A percentile compares a stretch with the other conserved stretches of the same genome.
Conservation (phyloP, 169 alveolate species). For the Cryptosporidium parvum region DNA sequence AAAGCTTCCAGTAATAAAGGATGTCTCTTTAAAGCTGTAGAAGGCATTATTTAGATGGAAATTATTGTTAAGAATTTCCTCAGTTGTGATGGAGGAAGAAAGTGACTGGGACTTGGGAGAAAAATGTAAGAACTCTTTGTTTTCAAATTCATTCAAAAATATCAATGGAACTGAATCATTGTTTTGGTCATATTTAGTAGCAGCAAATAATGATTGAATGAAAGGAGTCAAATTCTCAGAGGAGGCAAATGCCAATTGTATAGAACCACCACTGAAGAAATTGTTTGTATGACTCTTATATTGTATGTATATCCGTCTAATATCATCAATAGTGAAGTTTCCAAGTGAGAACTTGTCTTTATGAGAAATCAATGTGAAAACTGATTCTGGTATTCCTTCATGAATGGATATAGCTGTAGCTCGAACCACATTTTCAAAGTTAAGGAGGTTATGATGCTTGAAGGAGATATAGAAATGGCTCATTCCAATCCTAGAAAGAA, state of each 20-base stretch:
- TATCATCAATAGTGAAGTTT: not conserved
- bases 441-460: conserved; percentile 15
- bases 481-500: not conserved
- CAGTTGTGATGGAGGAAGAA: not conserved
- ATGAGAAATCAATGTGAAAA: not conserved
- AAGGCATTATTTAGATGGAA: not conserved
- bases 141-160: not conserved
- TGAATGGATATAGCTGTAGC: conserved; percentile 5
- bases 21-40: not conserved
- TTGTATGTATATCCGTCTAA: not conserved
- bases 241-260: not conserved
- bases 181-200: not conserved
- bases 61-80: not conserved
- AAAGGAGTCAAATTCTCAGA: not conserved
- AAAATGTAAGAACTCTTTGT: not conserved
- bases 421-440: conserved; percentile 8
- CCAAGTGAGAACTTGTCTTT: conserved; percentile 29
- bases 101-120: not conserved
- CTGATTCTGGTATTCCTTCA: conserved; percentile 17
- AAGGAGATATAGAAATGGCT: conserved; percentile 2
- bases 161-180: not conserved
- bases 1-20: conserved; percentile 14
- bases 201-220: not conserved
- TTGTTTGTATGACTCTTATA: not conserved
- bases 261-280: not conserved